Evolutionary conservation across 306 rosid genomes (phyloP).

Genomic region (Pyrus bretschneideri): DNA sequence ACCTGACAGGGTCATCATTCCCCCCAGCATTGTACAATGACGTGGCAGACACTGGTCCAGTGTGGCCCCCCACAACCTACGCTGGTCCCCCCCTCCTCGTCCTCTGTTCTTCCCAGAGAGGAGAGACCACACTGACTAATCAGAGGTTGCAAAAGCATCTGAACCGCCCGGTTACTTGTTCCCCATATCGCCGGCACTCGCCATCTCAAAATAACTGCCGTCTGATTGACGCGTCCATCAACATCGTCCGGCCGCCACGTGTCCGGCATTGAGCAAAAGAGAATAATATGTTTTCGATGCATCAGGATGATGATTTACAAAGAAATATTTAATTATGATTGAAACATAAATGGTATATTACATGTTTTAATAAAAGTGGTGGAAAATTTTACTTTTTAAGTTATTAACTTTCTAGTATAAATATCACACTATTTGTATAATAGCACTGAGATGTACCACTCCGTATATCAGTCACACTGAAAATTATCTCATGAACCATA

Average conservation of each 20-base stretch:
- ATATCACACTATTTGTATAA: no score
- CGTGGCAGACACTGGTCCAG: constrained; percentile 3
- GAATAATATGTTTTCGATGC: neutral
- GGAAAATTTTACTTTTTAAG: no score
- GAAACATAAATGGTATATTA: accelerated
- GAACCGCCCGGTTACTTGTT: constrained; percentile 19
- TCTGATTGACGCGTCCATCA: constrained; percentile 21
- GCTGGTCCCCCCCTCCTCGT: constrained; percentile 9
- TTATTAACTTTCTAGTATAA: no score
- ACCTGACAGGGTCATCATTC: constrained; percentile 30
- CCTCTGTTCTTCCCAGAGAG: neutral
- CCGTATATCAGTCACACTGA: accelerated
- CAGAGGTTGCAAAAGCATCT: neutral
- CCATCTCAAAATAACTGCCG: constrained; percentile 21
- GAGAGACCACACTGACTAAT: constrained; percentile 7
- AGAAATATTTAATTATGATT: accelerated
- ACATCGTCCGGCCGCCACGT: neutral
- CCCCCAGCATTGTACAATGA: constrained; percentile 5
- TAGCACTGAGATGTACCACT: no score
- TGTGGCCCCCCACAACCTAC: neutral
- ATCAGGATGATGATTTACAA: neutral
- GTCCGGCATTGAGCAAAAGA: neutral
- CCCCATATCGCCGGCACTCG: constrained; percentile 10
- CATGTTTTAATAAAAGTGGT: accelerated
- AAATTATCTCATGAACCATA: neutral